A percentile compares a stretch with the other conserved stretches of the same genome.
phyloP scores from a whole-genome alignment of 2,329 filamentous ascomycete genomes.

The Pseudogymnoascus sp. region DNA sequence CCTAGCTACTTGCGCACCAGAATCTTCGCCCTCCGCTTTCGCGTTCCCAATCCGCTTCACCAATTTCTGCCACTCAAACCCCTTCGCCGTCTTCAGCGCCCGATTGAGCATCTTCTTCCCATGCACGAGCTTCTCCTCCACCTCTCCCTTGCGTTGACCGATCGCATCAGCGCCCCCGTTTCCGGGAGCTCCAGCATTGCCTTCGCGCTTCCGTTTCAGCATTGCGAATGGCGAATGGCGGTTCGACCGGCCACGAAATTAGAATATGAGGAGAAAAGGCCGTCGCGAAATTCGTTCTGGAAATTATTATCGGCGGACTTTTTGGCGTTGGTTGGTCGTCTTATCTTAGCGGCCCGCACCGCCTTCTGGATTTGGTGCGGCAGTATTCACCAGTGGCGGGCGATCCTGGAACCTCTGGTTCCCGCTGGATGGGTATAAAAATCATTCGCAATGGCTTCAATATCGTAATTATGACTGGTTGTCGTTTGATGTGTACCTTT shows the following conservation, averaged over 20 bases:
- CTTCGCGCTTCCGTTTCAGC: constrained; percentile 49
- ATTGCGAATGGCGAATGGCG: constrained; percentile 33
- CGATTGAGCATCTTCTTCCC: constrained; percentile 52
- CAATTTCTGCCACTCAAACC: constrained; percentile 69
- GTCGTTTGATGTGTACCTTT: background rate
- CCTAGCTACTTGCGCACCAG: constrained; percentile 34
- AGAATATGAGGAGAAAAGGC: background rate
- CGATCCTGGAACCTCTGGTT: background rate
- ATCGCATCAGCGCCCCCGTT: constrained; percentile 27
- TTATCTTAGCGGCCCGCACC: background rate
- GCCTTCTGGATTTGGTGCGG: background rate
- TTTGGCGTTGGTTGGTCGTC: background rate
- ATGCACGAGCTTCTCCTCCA: constrained; percentile 44
- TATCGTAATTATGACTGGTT: background rate
- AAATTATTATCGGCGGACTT: constrained; percentile 8
- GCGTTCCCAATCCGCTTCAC: constrained; percentile 49
- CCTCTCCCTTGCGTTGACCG: constrained; percentile 25
- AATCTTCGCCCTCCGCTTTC: constrained; percentile 39
- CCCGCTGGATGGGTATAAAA: background rate
- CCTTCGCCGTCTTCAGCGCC: constrained; percentile 63
- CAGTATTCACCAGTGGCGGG: background rate
- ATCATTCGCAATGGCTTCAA: background rate
- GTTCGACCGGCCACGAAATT: background rate
- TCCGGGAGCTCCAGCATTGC: constrained; percentile 24
- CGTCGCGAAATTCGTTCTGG: background rate